Evolutionary conservation across 441 rosid genomes (phyloP), one percentile per base, ranked within the genome.

Genomic region (Corymbia citriodora): DNA sequence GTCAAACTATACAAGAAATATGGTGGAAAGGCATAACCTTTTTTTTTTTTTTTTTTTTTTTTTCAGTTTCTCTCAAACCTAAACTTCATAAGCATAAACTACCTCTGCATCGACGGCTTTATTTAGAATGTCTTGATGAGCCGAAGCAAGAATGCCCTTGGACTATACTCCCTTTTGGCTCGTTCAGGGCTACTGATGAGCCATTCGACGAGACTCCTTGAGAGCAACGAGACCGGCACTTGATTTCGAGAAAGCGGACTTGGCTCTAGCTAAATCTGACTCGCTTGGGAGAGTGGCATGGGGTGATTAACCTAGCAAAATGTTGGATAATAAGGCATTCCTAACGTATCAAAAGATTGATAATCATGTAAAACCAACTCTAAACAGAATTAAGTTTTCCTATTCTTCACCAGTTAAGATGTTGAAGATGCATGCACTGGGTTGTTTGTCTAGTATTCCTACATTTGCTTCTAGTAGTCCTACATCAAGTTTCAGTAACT

Each of bases 131-230:
- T 95, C 59, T 88, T 87, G 61, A 87, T 95, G 96, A 87, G 91
- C 94, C 50, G 97, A 94, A 55, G 93, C 95, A 86, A 98, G 92
- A 88, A 96, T 90, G 90, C 93, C 88, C 92, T 97, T 99, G 85
- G 97, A 96, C 93, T 97, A 96, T 89, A 96, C 88, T 15, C 99
- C 99, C 89, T 90, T 95, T 95, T 54, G 99, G 98, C 91, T 98
- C 96, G 88, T 95, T 95, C 19, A 95, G 95, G 29, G 94, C 97
- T 16, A 31, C 40, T 3, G 88, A 96, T 72, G 61, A 97, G 93
- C 96, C 96, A 95, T 81, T 96, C 95, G 90, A 97, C 72, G 91
- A 94, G 90, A 74, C 89, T 88, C 90, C 92, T 92, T 53, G 95
- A 93, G 36, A 97, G 93, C 90, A 90, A 90, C 86, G 92, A 96